Percentiles rank a stretch among this genome's conserved stretches.
Conservation (phyloP, 805 yeast genomes). For the Metschnikowia amazonensis region DNA sequence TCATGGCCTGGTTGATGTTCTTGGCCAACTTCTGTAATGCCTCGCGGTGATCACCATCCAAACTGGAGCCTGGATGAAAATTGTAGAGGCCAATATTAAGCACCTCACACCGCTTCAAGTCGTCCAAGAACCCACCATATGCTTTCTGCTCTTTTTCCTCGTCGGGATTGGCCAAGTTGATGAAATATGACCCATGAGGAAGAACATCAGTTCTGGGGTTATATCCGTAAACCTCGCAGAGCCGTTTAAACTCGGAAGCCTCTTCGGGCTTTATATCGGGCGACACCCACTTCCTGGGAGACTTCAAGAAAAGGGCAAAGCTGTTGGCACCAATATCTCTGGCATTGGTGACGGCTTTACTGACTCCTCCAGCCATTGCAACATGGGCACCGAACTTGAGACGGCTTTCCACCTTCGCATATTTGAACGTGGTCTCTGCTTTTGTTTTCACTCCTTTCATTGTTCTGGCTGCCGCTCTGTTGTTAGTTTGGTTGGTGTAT, state of each 20-base stretch:
- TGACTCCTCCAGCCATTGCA: conserved; percentile 75
- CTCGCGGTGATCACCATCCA: conserved; percentile 59
- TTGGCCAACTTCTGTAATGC: conserved; percentile 70
- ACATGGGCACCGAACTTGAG: conserved; percentile 88
- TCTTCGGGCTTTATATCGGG: conserved; percentile 70
- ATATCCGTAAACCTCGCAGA: conserved; percentile 62
- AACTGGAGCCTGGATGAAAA: conserved; percentile 88
- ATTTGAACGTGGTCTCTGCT: conserved; percentile 20
- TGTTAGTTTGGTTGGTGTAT: not conserved
- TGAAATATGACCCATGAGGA: conserved; percentile 94
- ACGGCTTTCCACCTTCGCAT: conserved; percentile 40
- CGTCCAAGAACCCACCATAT: conserved; percentile 76
- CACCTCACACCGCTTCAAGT: conserved; percentile 79
- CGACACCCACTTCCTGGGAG: conserved; percentile 88
- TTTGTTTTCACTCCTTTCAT: conserved; percentile 6
- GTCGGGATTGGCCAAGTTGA: conserved; percentile 91
- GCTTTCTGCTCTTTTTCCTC: conserved; percentile 72
- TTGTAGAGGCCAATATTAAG: conserved; percentile 83
- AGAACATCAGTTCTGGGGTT: conserved; percentile 74
- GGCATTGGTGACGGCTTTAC: conserved; percentile 62
- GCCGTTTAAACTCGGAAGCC: conserved; percentile 56
- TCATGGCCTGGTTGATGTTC: conserved; percentile 74
- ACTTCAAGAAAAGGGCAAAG: conserved; percentile 86
- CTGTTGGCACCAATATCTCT: conserved; percentile 62
- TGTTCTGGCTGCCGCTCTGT: conserved; percentile 2